Base-by-base conservation (phyloP, 2,329 filamentous ascomycete genomes). In the Colletotrichum sp. region DNA sequence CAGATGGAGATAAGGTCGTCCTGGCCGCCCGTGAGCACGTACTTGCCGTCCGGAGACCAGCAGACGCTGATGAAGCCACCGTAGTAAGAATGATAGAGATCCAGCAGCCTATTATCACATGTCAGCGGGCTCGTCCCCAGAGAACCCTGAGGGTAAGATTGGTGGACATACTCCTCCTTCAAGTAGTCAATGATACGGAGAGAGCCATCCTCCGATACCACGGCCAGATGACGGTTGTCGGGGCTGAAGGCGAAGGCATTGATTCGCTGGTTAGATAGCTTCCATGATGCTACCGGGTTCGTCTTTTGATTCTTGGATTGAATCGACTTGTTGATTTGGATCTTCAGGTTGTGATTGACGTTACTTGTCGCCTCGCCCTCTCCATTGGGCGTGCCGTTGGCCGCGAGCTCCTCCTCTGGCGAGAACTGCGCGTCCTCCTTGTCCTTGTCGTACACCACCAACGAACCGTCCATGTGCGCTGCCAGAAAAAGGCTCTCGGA, bases 21-120 rank as follows among this genome's bases (percentile, higher is more conserved):
- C 85, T 99, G 96, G 6, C 97, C 96, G 68, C 97, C 97, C 0
- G 97, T 98, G 21, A 99, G 89, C 68, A 99, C 93, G 84, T 99
- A 99, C 83, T 98, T 96, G 68, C 96, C 96, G 82, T 99, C 97
- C 12, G 97, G 97, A 8, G 96, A 98, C 97, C 97, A 99, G 85
- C 95, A 98, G 3, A 98, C 96, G 82, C 96, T 98, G 60, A 94
- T 94, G 77, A 99, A 90, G 5, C 95, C 96, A 63, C 97, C 97
- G 81, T 98, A 99, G 86, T 98, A 99, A 71, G 95, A 95, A 80
- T 94, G 92, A 84, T 95, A 98, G 60, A 98, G 88, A 81, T 96
- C 95, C 15, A 97, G 88, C n/a, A 99, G 89, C 80, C 95, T 97
- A 77, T 6, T 26, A 21, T 52, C 12, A 24, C 13, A 57, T 30